Conservation (phyloP, 176 grass and related monocot genomes). For the Musa acuminata region DNA sequence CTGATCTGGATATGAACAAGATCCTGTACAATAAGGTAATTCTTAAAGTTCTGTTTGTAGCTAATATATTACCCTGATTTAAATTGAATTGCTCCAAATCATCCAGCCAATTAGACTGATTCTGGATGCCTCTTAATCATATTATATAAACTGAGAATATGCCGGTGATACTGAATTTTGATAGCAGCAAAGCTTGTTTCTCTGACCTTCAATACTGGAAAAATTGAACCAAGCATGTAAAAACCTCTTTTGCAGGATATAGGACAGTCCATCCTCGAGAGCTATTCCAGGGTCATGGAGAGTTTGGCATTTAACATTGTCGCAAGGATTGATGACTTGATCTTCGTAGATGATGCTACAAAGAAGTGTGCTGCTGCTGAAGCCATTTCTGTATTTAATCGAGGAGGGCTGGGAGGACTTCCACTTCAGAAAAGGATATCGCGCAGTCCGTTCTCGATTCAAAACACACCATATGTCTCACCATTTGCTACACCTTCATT, state of each 20-base stretch:
- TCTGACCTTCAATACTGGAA: no score
- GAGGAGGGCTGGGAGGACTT: slow-evolving; percentile 32
- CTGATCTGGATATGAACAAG: slow-evolving; percentile 91
- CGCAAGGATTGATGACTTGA: no score
- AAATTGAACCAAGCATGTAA: not conserved
- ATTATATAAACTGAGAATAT: no score
- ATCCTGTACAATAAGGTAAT: slow-evolving; percentile 94
- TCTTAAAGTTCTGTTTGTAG: not conserved
- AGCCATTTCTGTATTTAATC: slow-evolving; percentile 62
- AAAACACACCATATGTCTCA: slow-evolving; percentile 67
- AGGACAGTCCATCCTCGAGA: no score
- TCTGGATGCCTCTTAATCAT: no score
- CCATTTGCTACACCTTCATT: slow-evolving; percentile 77
- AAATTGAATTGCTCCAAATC: no score
- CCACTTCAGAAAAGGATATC: slow-evolving; percentile 83
- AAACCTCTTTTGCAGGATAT: slow-evolving; percentile 28
- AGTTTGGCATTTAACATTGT: no score
- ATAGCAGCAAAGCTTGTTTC: no score
- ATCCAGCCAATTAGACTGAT: not conserved
- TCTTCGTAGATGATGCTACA: slow-evolving; percentile 27
- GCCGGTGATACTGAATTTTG: no score
- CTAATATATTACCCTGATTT: not conserved
- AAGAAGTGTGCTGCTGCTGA: slow-evolving; percentile 50
- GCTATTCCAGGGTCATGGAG: no score
- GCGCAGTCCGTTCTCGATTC: slow-evolving; percentile 69